Evolutionary conservation across 306 rosid species (phyloP), one percentile per base, ranked within the genome.

Genomic region (Luffa acutangula): DNA sequence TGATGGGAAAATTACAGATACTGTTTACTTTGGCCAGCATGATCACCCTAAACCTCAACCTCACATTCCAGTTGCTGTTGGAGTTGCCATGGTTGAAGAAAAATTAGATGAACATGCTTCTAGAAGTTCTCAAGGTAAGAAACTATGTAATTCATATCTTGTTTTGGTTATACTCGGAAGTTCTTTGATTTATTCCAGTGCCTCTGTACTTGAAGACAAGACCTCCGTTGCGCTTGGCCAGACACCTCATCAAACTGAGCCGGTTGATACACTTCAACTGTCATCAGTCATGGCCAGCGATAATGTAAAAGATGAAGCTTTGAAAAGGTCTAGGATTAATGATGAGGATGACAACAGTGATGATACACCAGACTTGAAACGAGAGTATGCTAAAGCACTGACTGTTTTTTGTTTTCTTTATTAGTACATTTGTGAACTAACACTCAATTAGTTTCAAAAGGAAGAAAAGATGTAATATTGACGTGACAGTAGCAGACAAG

Each of bases 1-100:
- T 63, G 78, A 84, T 72, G 93, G 97, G 79, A 86, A 85, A 51
- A 59, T 90, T 54, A 85, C 86, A 65, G 96, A 89, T 84, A 89
- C 87, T 58, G 75, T 86, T 75, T 86, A 85, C 91, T 87, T 92
- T 36, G 97, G 97, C 72, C 89, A 87, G 81, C 98, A 94, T 77
- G 89, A 83, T 83, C 98, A 94, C 86, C 89, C 91, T 75, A 88
- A 77, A 80, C 88, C 91, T 80, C 94, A 87, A 83, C 70, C 80
- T 46, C 88, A 74, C 78, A 71, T 78, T 80, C 83, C 84, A 21
- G 81, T 54, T 59, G 78, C 96, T 18, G 86, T 89, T 83, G 91
- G 89, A 72, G 69, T 67, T 81, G 81, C 90, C 21, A n/a, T 73
- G 75, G 83, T 64, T 75, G 85, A 88, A 76, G 89, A 84, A 80